phyloP scores from a whole-genome alignment of 805 yeast species.

The Metschnikowia arizonensis region DNA sequence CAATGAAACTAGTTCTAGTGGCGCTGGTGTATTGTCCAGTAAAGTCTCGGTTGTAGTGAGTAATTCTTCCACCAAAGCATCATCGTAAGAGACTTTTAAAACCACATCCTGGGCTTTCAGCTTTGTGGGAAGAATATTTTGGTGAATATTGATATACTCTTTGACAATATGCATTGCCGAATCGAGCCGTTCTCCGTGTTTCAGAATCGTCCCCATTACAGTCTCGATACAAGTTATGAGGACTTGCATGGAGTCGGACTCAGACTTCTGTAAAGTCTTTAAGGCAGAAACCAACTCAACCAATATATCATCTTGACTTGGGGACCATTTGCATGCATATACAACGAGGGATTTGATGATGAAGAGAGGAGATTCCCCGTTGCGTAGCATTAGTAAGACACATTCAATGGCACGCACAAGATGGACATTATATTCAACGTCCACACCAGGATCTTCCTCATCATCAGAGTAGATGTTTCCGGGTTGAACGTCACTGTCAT shows the following conservation, averaged over 20 bases:
- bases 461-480: slow-evolving; percentile 9
- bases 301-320: slow-evolving; percentile 14
- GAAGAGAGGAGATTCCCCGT: slow-evolving; percentile 28
- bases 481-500: slow-evolving; percentile 25
- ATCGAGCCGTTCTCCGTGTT: not conserved
- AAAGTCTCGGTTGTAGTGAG: slow-evolving; percentile 1
- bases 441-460: too few relatives aligned
- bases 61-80: slow-evolving; percentile 8
- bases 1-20: slow-evolving; percentile 1
- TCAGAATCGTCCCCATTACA: slow-evolving; percentile 11
- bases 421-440: too few relatives aligned
- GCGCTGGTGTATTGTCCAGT: not conserved
- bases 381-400: slow-evolving; percentile 17
- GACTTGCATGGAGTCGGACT: slow-evolving; percentile 13
- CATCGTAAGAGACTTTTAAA: slow-evolving; percentile 11
- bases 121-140: not conserved
- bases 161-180: not conserved
- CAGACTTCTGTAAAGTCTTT: slow-evolving; percentile 21
- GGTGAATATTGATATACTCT: not conserved
- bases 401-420: not conserved
- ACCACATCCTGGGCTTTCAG: not conserved
- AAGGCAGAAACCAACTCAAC: slow-evolving; percentile 17
- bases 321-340: slow-evolving; percentile 16
- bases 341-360: slow-evolving; percentile 25
- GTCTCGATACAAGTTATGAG: slow-evolving; percentile 25